Base-by-base conservation (phyloP, 106 monocot species). In the Iris macrosiphon region DNA sequence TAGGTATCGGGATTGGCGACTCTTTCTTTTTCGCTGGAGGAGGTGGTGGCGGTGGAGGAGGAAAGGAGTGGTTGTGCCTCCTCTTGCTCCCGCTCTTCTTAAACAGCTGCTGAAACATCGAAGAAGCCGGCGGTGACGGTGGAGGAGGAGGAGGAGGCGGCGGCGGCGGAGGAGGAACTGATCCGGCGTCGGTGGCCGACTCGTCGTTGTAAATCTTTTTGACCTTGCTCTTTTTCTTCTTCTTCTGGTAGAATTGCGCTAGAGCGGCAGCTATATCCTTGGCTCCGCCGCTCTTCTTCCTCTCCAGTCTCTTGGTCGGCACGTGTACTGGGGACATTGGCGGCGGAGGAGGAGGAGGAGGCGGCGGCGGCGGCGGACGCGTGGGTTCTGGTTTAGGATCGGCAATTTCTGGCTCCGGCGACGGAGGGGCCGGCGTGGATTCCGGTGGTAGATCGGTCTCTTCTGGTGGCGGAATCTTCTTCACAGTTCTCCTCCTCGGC, bases 191-290 rank as follows among this genome's bases (percentile, higher is more conserved):
- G 17, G 31, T 16, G 12, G 24, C 40, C 0, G 55, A 12, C 4
- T 43, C 53, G 22, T 79, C 79, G 28, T 73, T 45, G 43, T 66
- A 49, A 49, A 49, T 62, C 16, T 45, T 78, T 41, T 56, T 81
- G 31, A 3, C 25, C 28, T 40, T 59, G 24, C 67, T 56, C n/a
- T 54, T 63, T 55, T 51, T 72, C 55, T 53, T 76, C 63, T 71
- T 86, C 79, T 83, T 93, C 70, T 79, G 81, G 48, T 87, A 83
- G 60, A 80, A 74, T 25, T 56, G 22, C 19, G 87, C 60, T 45
- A 93, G 46, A 2, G 83, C 68, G 19, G 49, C 28, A 3, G 79
- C 78, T 2, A 87, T 52, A 40, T 93, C 92, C 70, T 83, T 93
- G 31, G 81, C 70, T 13, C 76, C 72, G 12, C 52, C 67, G 13